Base-by-base conservation (phyloP, 148 eudicot species). In the Camellia granthamiana region DNA sequence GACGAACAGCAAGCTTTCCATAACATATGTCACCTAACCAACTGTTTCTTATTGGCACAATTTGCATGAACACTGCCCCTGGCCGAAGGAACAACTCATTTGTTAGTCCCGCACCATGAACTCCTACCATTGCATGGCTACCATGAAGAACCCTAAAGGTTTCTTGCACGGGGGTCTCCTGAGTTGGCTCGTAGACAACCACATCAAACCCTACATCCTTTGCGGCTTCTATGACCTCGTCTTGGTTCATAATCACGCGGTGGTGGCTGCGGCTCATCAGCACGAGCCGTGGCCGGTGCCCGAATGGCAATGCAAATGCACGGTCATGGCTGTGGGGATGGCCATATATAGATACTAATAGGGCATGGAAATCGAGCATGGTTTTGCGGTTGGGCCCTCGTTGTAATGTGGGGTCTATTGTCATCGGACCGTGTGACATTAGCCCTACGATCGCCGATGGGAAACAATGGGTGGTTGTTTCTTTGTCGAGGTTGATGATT, bases 341-440 rank as follows among this genome's bases (percentile, higher is more conserved):
- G 76, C 69, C 61, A 21, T 87, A 89, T 0, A 84, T 86, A 56
- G 75, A 80, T 66, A 72, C 88, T 1, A 89, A 73, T 6, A 78
- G 72, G 72, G 84, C 69, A 6, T 86, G 89, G 44, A 89, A 86
- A 69, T 89, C 92, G 1, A 78, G 84, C 67, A 87, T 70, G 2
- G 83, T 85, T 79, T 86, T 89, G 0, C 41, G 81, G 2, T 42
- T 21, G 13, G 87, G 82, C 18, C 87, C 74, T 0, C 63, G 58
- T 10, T 81, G 83, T 43, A 83, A 41, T 13, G 79, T 42, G 15
- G 87, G 90, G 86, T 85, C 84, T 5, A 89, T 84, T 0, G 89
- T 87, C 92, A 89, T 89, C 0, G 90, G 86, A 21, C 92, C 92
- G 3, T 89, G 92, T 15, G 92, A 52, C 72, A 87, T 79, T 42